Evolutionary conservation across 2,329 filamentous ascomycete genomes (phyloP), one percentile per base, ranked within the genome.

Genomic region (Sarocladiaceae sp.): DNA sequence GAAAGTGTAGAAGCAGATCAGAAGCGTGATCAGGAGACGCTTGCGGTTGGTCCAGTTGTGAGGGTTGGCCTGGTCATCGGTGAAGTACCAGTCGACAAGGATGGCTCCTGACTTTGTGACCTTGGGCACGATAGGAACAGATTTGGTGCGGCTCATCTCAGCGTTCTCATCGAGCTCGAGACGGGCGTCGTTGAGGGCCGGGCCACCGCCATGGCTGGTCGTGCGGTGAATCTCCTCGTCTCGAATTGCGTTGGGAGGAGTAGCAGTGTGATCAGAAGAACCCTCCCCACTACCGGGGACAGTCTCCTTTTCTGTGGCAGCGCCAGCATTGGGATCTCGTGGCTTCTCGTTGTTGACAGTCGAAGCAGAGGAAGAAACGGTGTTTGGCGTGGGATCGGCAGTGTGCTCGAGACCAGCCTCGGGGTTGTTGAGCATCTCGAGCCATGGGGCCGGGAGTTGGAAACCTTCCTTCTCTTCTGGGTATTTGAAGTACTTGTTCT

Each of bases 391-490:
- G 42, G 28, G 31, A 33, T 39, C 28, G 31, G 11, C 26, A 11
- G 33, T 50, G 44, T 22, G 28, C 49, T 52, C 39, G 50, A 61
- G 42, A 33, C 56, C 17, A 22, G 50, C 55, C 53, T 64, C 53
- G 10, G 62, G 60, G 51, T 65, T 61, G 57, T 70, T 63, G 26
- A 71, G 44, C 35, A 71, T 59, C n/a, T 59, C 57, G 28, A 66
- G 53, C 68, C 70, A 72, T 1, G 64, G 53, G 20, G 65, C 62
- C 3, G 80, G 82, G 4, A 78, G 67, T 53, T 74, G 60, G 57
- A 84, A 86, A 57, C 70, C 79, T 20, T 74, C 58, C 54, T 68
- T 69, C 56, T 86, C 83, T 67, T 85, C 82, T 15, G 81, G 80
- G 54, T 84, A 85, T 53, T 75, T 71, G 12, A 86, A 68, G 39